Evolutionary conservation across 2,329 filamentous ascomycete species (phyloP), one percentile per base, ranked within the genome.

Genomic region (Mycosphaerella sp.): DNA sequence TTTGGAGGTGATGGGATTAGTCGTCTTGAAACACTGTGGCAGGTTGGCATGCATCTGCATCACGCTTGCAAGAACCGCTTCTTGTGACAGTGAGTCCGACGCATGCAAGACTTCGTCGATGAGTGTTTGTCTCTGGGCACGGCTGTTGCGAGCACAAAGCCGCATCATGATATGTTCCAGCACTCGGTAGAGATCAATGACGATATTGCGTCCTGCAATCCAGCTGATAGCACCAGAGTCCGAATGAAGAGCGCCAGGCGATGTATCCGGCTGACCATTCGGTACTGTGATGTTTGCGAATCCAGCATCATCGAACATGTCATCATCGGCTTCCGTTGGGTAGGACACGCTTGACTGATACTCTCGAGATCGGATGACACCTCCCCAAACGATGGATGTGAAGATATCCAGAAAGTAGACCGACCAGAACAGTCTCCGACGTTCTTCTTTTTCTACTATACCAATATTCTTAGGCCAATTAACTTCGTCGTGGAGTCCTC

Each of bases 361-460:
- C 65, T 77, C 76, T 45, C 73, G 70, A 45, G 69, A 73, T 48
- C 70, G 70, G 41, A 74, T 70, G 12, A 73, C 66, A 41, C 73
- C 70, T 53, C 70, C 73, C 75, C 76, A 80, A 9, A 80, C 75
- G 41, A 79, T 73, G 2, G 76, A 74, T 0, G 76, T 72, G 64
- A 77, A 80, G 4, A 81, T 71, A 53, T 81, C 79, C 1, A 81
- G 66, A 2, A 77, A 79, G 60, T 81, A 81, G 40, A 78, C 78
- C 41, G 78, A 80, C 79, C 79, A 81, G 58, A 78, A 76, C 59
- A 77, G 62, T 59, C 73, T 62, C 57, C 75, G 69, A 48, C 76
- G 67, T 59, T 77, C 73, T 59, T 79, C 76, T 7, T 63, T 64
- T 57, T 79, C 77, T 7, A 78, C 67, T 6, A 69, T 62, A 11